phyloP scores from a whole-genome alignment of 345 rosid species.

The Arabidopsis arenosa region DNA sequence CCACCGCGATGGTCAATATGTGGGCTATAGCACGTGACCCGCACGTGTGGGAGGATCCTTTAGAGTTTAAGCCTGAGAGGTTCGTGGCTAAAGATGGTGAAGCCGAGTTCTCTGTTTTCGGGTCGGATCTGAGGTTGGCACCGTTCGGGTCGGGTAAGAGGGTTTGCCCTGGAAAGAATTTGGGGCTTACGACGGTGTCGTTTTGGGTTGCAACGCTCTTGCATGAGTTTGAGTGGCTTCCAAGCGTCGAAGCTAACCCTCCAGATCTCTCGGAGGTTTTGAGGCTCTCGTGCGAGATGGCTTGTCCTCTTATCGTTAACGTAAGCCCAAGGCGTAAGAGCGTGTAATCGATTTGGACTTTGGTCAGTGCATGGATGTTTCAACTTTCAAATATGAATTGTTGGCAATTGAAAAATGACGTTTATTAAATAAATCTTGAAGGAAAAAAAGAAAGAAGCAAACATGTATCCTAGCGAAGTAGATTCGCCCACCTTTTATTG shows the following conservation, averaged over 20 bases:
- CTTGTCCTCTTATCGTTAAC: conserved; percentile 62
- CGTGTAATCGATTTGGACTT: conserved; percentile 18
- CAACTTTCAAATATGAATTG: not conserved
- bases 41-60: conserved; percentile 66
- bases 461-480: conserved; percentile 29
- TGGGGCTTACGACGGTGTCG: conserved; percentile 70
- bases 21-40: conserved; percentile 93
- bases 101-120: conserved; percentile 68
- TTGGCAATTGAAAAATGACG: conserved; percentile 1
- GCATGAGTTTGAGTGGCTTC: conserved; percentile 74
- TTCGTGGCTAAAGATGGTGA: conserved; percentile 54
- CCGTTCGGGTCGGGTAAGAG: conserved; percentile 96
- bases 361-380: conserved; percentile 32
- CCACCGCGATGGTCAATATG: conserved; percentile 97
- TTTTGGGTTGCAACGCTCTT: conserved; percentile 72
- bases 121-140: conserved; percentile 85
- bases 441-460: not conserved
- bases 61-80: conserved; percentile 68
- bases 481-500: conserved; percentile 24
- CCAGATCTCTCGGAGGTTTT: conserved; percentile 71
- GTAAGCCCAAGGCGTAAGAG: conserved; percentile 52
- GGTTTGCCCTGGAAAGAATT: conserved; percentile 77
- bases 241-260: conserved; percentile 39
- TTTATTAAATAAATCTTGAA: conserved; percentile 22
- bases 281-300: conserved; percentile 86